Percentiles rank a stretch among this genome's conserved stretches.
These are phyloP conservation scores for Sergeia podlipaevii DNA, from an alignment of 208 protist genomes.

Conservation along the genomic window DNA sequence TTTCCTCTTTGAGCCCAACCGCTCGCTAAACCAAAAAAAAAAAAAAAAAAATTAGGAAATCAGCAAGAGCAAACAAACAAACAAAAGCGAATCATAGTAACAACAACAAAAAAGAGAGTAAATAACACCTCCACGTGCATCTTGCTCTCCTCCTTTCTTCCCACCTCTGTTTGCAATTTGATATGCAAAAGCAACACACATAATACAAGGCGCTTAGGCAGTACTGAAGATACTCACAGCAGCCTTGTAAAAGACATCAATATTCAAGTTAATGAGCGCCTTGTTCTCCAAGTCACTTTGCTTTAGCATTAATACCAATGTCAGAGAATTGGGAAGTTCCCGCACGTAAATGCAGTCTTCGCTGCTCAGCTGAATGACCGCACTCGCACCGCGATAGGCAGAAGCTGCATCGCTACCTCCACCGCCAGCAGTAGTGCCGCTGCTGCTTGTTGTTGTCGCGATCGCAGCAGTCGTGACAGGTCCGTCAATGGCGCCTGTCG, in stretches of 20 bases:
- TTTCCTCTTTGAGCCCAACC: too few species aligned
- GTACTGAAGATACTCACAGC: constrained; percentile 65
- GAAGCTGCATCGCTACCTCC: constrained; percentile 2
- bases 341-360: constrained; percentile 85
- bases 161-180: neutral
- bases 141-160: neutral
- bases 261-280: constrained; percentile 80
- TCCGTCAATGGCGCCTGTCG: too few species aligned
- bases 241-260: constrained; percentile 81
- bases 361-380: constrained; percentile 42
- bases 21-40: too few species aligned
- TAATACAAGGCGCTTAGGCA: neutral
- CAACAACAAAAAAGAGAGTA: constrained; percentile 1
- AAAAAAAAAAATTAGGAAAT: too few species aligned
- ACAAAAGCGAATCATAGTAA: neutral
- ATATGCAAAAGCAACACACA: neutral
- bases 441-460: neutral
- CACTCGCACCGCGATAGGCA: constrained; percentile 18
- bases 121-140: neutral
- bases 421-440: neutral
- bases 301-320: constrained; percentile 84
- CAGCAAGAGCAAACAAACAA: too few species aligned
- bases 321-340: constrained; percentile 80
- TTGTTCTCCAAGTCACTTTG: constrained; percentile 61
- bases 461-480: neutral